A percentile compares a stretch with the other conserved stretches of the same genome.
phyloP scores from a whole-genome alignment of 345 rosid genomes.

The Salix koriyanagi region DNA sequence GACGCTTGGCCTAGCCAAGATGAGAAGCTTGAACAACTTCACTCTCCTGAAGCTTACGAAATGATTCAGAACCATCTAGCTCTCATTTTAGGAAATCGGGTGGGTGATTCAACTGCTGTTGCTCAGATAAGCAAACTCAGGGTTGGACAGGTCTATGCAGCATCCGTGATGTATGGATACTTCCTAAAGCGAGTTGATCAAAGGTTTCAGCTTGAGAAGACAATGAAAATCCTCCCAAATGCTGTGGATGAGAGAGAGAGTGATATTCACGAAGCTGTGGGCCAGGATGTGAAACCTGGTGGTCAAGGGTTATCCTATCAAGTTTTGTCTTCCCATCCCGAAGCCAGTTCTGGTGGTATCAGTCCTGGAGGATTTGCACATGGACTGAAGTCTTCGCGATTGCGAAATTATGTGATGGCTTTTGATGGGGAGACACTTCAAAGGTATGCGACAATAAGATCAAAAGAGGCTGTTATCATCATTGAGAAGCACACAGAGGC shows the following conservation, averaged over 20 bases:
- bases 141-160: slow-evolving; percentile 99
- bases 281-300: slow-evolving; percentile 29
- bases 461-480: slow-evolving; percentile 83
- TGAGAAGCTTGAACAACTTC: slow-evolving; percentile 65
- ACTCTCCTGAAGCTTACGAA: slow-evolving; percentile 83
- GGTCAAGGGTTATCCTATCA: slow-evolving; percentile 28
- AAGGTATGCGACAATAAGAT: slow-evolving; percentile 83
- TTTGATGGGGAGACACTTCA: slow-evolving; percentile 93
- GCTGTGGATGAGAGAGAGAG: slow-evolving; percentile 30
- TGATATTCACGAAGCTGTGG: slow-evolving; percentile 26
- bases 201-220: slow-evolving; percentile 93
- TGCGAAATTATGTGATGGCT: slow-evolving; percentile 82
- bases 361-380: slow-evolving; percentile 53
- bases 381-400: slow-evolving; percentile 58
- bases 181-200: slow-evolving; percentile 91
- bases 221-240: slow-evolving; percentile 77
- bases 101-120: slow-evolving; percentile 48
- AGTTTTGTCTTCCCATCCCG: slow-evolving; percentile 53
- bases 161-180: slow-evolving; percentile 95
- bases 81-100: slow-evolving; percentile 68
- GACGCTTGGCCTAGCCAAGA: slow-evolving; percentile 68
- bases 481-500: slow-evolving; percentile 98
- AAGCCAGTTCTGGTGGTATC: slow-evolving; percentile 54
- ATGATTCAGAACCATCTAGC: slow-evolving; percentile 95
- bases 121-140: slow-evolving; percentile 82